phyloP scores from a whole-genome alignment of 2,329 filamentous ascomycete genomes.

The Davidsoniella australis region DNA sequence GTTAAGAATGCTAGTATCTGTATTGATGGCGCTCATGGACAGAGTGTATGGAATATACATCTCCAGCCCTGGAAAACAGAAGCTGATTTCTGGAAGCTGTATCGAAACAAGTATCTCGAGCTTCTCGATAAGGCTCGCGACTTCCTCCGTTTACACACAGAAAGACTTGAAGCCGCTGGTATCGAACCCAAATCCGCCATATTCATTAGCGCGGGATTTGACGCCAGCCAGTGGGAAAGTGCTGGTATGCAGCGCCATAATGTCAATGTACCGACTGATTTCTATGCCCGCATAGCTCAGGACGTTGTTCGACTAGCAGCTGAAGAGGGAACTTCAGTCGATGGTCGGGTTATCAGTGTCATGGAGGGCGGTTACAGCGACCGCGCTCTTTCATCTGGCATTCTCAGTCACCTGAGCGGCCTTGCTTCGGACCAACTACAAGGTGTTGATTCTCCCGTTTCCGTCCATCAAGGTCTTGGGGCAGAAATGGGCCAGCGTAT shows the following conservation, averaged over 20 bases:
- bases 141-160: conserved; percentile 59
- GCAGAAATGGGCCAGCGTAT: conserved; percentile 41
- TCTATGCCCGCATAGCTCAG: conserved; percentile 79
- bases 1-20: conserved; percentile 87
- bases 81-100: conserved; percentile 76
- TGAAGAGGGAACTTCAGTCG: conserved; percentile 59
- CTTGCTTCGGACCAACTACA: conserved; percentile 41
- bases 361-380: conserved; percentile 95
- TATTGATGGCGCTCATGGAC: conserved; percentile 83
- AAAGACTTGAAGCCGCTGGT: conserved; percentile 40
- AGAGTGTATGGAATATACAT: conserved; percentile 93
- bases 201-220: conserved; percentile 90
- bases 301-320: conserved; percentile 71
- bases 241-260: conserved; percentile 88
- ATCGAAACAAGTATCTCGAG: conserved; percentile 59
- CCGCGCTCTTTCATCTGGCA: conserved; percentile 70
- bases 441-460: conserved; percentile 14
- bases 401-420: conserved; percentile 78
- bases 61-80: conserved; percentile 71
- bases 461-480: conserved; percentile 26
- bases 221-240: conserved; percentile 90
- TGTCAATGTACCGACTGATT: conserved; percentile 90
- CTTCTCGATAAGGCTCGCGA: conserved; percentile 65
- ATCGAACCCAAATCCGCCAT: conserved; percentile 65
- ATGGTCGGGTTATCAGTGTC: conserved; percentile 80